phyloP scores from a whole-genome alignment of 2,329 filamentous ascomycete genomes.

The Colletotrichum agaves region DNA sequence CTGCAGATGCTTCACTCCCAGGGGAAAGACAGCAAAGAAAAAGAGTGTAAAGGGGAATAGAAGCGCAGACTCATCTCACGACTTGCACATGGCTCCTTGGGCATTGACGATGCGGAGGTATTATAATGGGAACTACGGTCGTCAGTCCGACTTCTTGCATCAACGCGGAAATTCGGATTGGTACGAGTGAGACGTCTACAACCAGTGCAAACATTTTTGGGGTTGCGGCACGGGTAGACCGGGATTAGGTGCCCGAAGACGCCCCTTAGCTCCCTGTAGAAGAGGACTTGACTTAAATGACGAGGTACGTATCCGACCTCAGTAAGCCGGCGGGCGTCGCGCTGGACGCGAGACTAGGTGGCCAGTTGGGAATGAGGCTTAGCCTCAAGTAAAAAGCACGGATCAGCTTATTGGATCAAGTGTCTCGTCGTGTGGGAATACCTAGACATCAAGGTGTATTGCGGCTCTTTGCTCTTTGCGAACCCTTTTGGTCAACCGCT shows the following conservation, averaged over 20 bases:
- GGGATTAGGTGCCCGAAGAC: neutral
- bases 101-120: slow-evolving; percentile 5
- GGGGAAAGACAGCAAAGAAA: neutral
- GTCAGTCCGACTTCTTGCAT: slow-evolving; percentile 10
- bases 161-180: slow-evolving; percentile 17
- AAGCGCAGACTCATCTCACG: slow-evolving; percentile 23
- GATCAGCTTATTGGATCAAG: too few relatives aligned
- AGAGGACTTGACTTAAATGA: too few relatives aligned
- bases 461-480: neutral
- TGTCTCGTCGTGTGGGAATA: too few relatives aligned
- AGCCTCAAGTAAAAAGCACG: too few relatives aligned
- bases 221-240: neutral
- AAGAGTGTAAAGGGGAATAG: neutral
- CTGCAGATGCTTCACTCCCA: neutral
- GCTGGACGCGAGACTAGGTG: too few relatives aligned
- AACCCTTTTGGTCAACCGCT: neutral
- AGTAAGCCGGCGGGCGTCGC: too few relatives aligned
- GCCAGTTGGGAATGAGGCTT: too few relatives aligned
- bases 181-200: slow-evolving; percentile 8
- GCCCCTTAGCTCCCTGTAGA: neutral
- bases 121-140: neutral
- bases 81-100: slow-evolving; percentile 13
- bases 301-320: too few relatives aligned
- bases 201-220: neutral
- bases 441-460: slow-evolving; percentile 5